phyloP scores from a whole-genome alignment of 2,329 filamentous ascomycete species.

The Trichophyton schoenleinii region DNA sequence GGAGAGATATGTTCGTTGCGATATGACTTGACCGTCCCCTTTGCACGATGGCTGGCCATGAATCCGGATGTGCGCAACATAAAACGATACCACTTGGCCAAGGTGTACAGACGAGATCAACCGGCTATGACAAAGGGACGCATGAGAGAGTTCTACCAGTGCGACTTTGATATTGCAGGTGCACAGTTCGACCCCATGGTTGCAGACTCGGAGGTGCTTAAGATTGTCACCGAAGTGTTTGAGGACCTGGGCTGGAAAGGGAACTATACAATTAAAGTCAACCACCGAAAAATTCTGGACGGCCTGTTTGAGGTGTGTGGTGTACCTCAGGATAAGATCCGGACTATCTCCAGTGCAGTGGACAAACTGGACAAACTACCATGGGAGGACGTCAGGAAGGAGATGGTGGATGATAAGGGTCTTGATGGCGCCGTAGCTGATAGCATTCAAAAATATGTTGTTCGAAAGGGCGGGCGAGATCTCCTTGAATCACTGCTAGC shows the following conservation, averaged over 20 bases:
- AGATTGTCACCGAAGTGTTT: slow-evolving; percentile 76
- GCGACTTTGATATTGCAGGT: slow-evolving; percentile 91
- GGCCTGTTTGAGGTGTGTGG: slow-evolving; percentile 86
- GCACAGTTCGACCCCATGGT: slow-evolving; percentile 72
- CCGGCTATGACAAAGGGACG: slow-evolving; percentile 76
- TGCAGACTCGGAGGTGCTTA: slow-evolving; percentile 77
- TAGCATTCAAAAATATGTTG: slow-evolving; percentile 75
- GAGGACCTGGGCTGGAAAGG: slow-evolving; percentile 62
- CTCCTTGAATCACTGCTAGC: slow-evolving; percentile 57
- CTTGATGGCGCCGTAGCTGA: slow-evolving; percentile 65
- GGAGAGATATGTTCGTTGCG: slow-evolving; percentile 73
- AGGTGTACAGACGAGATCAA: slow-evolving; percentile 73
- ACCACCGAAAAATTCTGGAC: slow-evolving; percentile 88
- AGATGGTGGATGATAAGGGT: slow-evolving; percentile 90
- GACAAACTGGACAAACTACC: slow-evolving; percentile 92
- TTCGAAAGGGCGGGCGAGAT: slow-evolving; percentile 60
- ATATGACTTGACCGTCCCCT: slow-evolving; percentile 80
- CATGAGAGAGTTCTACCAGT: slow-evolving; percentile 95
- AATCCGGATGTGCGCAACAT: slow-evolving; percentile 70
- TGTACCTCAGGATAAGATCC: slow-evolving; percentile 74
- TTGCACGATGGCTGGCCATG: slow-evolving; percentile 88
- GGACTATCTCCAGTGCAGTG: slow-evolving; percentile 80
- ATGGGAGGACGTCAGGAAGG: slow-evolving; percentile 78
- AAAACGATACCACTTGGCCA: slow-evolving; percentile 91
- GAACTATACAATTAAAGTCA: slow-evolving; percentile 78